These are phyloP conservation scores for Eimeria sp. DNA, from an alignment of 169 alveolate species.

Conservation along the genomic window DNA sequence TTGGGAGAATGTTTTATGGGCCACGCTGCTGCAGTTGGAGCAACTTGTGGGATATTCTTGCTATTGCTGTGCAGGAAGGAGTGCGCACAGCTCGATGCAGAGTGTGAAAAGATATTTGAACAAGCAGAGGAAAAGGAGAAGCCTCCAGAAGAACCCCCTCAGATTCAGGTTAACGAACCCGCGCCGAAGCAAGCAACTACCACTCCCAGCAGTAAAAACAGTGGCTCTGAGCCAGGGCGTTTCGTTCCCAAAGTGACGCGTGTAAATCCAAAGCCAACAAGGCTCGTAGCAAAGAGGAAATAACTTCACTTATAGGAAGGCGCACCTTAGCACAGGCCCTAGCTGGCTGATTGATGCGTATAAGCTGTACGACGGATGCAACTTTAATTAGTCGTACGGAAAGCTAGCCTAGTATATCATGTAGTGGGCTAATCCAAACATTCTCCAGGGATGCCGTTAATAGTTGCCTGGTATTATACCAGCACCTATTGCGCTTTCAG, in stretches of 20 bases:
- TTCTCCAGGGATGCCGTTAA: too few species aligned
- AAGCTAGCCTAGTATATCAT: too few species aligned
- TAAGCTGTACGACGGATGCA: too few species aligned
- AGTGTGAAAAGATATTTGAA: conserved; percentile 16
- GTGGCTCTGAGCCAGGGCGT: not conserved
- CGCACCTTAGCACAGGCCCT: not conserved
- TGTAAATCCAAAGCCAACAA: not conserved
- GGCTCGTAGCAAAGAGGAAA: conserved; percentile 3
- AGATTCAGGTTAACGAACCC: not conserved
- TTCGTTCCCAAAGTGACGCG: conserved; percentile 19
- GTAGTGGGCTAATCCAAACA: too few species aligned
- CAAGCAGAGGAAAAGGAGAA: not conserved
- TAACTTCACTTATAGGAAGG: not conserved
- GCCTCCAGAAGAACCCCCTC: not conserved
- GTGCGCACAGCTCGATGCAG: not conserved
- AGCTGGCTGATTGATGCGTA: too few species aligned
- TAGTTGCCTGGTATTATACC: too few species aligned
- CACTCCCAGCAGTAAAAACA: not conserved
- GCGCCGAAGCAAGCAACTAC: not conserved
- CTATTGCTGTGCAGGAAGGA: not conserved
- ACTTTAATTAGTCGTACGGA: too few species aligned
- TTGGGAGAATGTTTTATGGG: not conserved
- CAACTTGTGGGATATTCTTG: not conserved
- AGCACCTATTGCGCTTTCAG: too few species aligned
- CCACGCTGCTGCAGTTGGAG: not conserved